Evolutionary conservation across 495 filamentous ascomycete species (phyloP).

Genomic region (Aspergillus nidulans): DNA sequence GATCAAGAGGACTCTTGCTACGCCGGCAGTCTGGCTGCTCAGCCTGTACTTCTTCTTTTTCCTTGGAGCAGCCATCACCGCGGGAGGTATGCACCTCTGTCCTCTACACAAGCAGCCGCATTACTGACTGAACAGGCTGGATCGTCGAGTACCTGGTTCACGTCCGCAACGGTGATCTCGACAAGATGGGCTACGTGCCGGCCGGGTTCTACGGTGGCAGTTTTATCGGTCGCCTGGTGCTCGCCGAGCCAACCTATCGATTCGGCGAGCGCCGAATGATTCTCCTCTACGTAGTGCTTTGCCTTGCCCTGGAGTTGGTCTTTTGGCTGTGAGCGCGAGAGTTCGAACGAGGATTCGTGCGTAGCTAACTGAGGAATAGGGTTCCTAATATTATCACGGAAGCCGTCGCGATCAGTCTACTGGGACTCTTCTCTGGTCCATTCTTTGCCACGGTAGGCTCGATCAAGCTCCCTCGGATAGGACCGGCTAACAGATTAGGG

Average conservation of each 20-base stretch:
- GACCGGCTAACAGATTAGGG: slow-evolving; percentile 15
- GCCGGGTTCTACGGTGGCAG: slow-evolving; percentile 28
- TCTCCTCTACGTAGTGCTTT: slow-evolving; percentile 27
- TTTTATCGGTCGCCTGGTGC: slow-evolving; percentile 24
- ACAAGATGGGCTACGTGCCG: slow-evolving; percentile 29
- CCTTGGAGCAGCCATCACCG: slow-evolving; percentile 25
- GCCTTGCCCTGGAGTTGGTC: slow-evolving; percentile 26
- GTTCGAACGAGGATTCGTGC: background rate
- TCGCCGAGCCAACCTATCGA: slow-evolving; percentile 28
- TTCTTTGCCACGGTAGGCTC: slow-evolving; percentile 30
- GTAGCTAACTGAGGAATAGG: slow-evolving; percentile 6
- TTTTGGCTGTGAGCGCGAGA: slow-evolving; percentile 36
- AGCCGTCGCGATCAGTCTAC: slow-evolving; percentile 28
- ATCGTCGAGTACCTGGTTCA: slow-evolving; percentile 31
- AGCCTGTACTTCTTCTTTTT: slow-evolving; percentile 35
- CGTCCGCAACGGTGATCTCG: slow-evolving; percentile 28
- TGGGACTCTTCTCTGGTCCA: slow-evolving; percentile 29
- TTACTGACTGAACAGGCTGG: slow-evolving; percentile 18
- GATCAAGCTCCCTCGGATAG: too few species aligned
- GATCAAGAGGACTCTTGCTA: slow-evolving; percentile 22
- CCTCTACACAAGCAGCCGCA: background rate
- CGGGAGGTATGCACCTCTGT: slow-evolving; percentile 18
- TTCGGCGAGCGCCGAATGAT: slow-evolving; percentile 29
- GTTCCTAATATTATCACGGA: slow-evolving; percentile 32
- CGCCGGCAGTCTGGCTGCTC: slow-evolving; percentile 25